phyloP scores from a whole-genome alignment of 2,329 filamentous ascomycete genomes.

The Colletotrichum spaethianum region DNA sequence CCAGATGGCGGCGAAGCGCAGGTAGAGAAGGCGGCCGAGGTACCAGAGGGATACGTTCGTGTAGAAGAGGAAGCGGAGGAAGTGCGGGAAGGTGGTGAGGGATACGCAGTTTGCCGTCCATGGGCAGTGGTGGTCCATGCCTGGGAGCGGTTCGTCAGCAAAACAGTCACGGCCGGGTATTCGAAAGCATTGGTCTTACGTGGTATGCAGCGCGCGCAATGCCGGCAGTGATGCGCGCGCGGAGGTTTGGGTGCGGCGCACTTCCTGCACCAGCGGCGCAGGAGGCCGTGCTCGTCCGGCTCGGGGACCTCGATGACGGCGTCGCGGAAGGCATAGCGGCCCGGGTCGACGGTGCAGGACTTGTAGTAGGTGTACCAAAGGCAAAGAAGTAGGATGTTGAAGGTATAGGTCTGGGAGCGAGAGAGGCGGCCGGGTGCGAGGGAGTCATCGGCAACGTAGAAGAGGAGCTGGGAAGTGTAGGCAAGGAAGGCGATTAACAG shows the following conservation, averaged over 20 bases:
- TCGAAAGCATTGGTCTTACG: slow-evolving; percentile 47
- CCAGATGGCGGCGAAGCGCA: slow-evolving; percentile 74
- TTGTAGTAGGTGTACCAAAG: slow-evolving; percentile 80
- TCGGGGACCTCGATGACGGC: slow-evolving; percentile 51
- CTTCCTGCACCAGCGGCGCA: slow-evolving; percentile 78
- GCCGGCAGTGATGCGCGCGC: slow-evolving; percentile 85
- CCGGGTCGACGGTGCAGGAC: slow-evolving; percentile 71
- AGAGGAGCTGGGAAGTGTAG: slow-evolving; percentile 81
- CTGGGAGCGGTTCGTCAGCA: slow-evolving; percentile 4
- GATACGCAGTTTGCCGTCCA: slow-evolving; percentile 90
- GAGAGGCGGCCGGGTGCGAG: slow-evolving; percentile 74
- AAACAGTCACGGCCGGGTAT: not conserved
- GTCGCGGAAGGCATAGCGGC: slow-evolving; percentile 64
- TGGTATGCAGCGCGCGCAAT: slow-evolving; percentile 81
- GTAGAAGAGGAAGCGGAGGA: slow-evolving; percentile 82
- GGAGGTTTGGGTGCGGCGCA: slow-evolving; percentile 82
- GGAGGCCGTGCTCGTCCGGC: slow-evolving; percentile 45
- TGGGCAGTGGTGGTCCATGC: slow-evolving; percentile 89
- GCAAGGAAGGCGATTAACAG: slow-evolving; percentile 77
- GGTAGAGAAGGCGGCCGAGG: slow-evolving; percentile 73
- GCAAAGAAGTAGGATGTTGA: slow-evolving; percentile 76
- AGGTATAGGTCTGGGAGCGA: slow-evolving; percentile 68
- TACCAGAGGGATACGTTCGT: slow-evolving; percentile 75
- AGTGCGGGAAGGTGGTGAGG: slow-evolving; percentile 85
- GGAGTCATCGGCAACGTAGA: slow-evolving; percentile 67